phyloP scores from a whole-genome alignment of 805 yeast genomes.

The Metschnikowia gruessii region DNA sequence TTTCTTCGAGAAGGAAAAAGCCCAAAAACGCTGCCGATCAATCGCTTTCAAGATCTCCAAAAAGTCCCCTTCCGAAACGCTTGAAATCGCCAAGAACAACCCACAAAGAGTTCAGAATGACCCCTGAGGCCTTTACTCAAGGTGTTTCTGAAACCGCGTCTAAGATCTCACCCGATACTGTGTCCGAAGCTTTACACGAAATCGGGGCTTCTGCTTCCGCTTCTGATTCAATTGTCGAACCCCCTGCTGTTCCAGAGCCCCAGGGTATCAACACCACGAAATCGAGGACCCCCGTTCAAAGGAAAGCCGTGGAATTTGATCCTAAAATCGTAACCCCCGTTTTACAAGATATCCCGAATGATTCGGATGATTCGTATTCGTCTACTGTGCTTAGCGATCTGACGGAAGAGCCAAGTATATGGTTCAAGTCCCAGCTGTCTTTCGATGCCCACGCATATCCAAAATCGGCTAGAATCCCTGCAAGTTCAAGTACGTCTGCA shows the following conservation, averaged over 20 bases:
- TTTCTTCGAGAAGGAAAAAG: constrained; percentile 15
- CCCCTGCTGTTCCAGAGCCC: background rate
- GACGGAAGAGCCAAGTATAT: constrained; percentile 9
- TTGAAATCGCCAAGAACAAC: background rate
- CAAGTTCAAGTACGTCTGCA: constrained; percentile 4
- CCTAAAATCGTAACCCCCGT: constrained; percentile 4
- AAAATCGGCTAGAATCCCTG: background rate
- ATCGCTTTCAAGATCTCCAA: background rate
- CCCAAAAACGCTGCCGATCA: constrained; percentile 2
- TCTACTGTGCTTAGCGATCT: constrained; percentile 7
- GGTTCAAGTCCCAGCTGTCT: constrained; percentile 9
- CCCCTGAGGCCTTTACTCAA: background rate
- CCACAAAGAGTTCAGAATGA: background rate
- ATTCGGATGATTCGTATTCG: constrained; percentile 1
- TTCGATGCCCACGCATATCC: background rate
- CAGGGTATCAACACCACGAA: background rate
- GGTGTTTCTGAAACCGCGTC: too few species aligned
- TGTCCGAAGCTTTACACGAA: background rate
- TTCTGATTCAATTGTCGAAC: background rate
- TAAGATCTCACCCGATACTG: background rate
- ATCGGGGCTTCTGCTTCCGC: background rate
- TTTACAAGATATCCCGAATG: background rate
- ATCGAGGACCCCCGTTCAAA: background rate
- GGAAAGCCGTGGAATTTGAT: background rate
- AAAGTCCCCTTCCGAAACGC: background rate